phyloP scores from a whole-genome alignment of 108 stramenopile species.

The Cyclotella choctawhatcheeana region DNA sequence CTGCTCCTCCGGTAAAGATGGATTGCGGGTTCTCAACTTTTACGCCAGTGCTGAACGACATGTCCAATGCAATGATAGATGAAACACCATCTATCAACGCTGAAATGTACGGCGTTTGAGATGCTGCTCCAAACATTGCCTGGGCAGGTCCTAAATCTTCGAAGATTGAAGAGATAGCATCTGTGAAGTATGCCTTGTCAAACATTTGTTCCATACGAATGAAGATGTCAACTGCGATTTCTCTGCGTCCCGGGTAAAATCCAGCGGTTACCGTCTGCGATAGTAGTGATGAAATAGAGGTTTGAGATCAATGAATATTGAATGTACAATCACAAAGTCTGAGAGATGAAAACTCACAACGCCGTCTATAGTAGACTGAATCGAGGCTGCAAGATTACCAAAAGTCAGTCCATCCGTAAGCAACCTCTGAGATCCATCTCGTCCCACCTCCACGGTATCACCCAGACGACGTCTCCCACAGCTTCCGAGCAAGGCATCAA shows the following conservation, averaged over 20 bases:
- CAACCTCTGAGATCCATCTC: slow-evolving; percentile 16
- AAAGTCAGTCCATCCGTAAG: not conserved
- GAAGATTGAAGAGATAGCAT: slow-evolving; percentile 10
- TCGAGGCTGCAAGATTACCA: not conserved
- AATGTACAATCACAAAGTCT: too few species aligned
- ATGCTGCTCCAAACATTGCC: slow-evolving; percentile 28
- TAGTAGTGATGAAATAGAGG: not conserved
- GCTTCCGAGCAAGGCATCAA: not conserved
- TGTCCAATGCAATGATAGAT: slow-evolving; percentile 14
- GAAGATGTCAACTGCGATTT: slow-evolving; percentile 25
- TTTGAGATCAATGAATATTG: too few species aligned
- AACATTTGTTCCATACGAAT: slow-evolving; percentile 17
- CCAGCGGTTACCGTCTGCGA: slow-evolving; percentile 13
- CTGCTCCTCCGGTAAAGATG: not conserved
- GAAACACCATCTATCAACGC: not conserved
- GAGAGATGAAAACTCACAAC: slow-evolving; percentile 1
- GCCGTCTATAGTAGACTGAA: not conserved
- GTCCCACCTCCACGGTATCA: not conserved
- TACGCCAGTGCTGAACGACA: slow-evolving; percentile 25
- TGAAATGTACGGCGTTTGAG: not conserved
- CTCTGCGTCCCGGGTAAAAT: slow-evolving; percentile 13
- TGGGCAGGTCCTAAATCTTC: slow-evolving; percentile 8
- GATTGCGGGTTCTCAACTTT: not conserved
- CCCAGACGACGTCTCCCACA: not conserved
- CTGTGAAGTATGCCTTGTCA: slow-evolving; percentile 10